Evolutionary conservation across 2,329 filamentous ascomycete genomes (phyloP).

Genomic region (Thielaviopsis euricoi): DNA sequence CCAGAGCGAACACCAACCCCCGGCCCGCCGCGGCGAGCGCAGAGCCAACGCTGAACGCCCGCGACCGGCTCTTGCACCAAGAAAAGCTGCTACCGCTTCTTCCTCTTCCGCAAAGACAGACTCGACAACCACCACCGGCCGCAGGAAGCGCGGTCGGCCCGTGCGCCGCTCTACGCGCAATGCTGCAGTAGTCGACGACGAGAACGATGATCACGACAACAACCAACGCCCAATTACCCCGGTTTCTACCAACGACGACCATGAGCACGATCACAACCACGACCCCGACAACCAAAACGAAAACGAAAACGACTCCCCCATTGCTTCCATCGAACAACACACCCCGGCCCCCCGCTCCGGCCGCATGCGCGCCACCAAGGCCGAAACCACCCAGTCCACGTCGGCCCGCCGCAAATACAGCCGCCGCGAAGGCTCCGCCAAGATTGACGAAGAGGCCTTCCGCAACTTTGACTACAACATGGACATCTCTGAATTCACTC

Average conservation of each 20-base stretch:
- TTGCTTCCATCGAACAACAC: slow-evolving; percentile 26
- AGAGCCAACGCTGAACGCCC: slow-evolving; percentile 42
- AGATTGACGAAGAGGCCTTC: slow-evolving; percentile 80
- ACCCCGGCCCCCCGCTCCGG: slow-evolving; percentile 22
- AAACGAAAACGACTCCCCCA: slow-evolving; percentile 24
- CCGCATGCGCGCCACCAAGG: slow-evolving; percentile 28
- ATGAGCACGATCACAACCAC: slow-evolving; percentile 14
- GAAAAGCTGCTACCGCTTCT: not conserved
- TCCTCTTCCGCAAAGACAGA: slow-evolving; percentile 11
- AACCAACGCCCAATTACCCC: not conserved
- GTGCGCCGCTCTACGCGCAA: slow-evolving; percentile 15
- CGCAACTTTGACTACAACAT: slow-evolving; percentile 82
- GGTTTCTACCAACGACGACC: slow-evolving; percentile 14
- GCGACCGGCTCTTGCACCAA: not conserved
- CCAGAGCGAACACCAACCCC: slow-evolving; percentile 89
- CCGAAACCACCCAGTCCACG: slow-evolving; percentile 51
- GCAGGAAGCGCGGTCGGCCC: slow-evolving; percentile 25
- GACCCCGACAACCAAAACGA: slow-evolving; percentile 18
- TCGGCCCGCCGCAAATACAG: slow-evolving; percentile 80
- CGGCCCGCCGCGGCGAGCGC: slow-evolving; percentile 71
- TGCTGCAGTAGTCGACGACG: slow-evolving; percentile 21
- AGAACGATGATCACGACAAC: slow-evolving; percentile 18
- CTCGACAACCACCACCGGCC: slow-evolving; percentile 16
- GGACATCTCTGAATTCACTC: slow-evolving; percentile 73
- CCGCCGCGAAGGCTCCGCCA: slow-evolving; percentile 57